Conservation (phyloP, 345 rosid genomes). For the Murraya paniculata region DNA sequence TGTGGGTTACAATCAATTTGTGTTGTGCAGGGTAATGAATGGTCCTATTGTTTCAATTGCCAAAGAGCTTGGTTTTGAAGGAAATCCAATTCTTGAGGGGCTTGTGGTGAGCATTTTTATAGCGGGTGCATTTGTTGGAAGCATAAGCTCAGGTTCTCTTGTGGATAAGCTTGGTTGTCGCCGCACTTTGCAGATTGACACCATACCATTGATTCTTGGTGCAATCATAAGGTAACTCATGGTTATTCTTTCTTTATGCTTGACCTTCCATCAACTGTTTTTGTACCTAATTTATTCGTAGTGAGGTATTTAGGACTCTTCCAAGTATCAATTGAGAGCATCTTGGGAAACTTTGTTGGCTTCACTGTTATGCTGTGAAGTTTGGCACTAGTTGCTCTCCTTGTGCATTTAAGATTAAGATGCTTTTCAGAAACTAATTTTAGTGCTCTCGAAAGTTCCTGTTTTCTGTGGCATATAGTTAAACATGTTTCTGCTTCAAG, state of each 20-base stretch:
- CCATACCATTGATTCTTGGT: conserved; percentile 60
- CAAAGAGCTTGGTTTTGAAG: conserved; percentile 70
- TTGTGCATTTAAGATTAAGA: not conserved
- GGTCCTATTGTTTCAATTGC: conserved; percentile 79
- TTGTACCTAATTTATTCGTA: not conserved
- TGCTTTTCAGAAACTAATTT: not conserved
- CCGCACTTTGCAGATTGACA: conserved; percentile 61
- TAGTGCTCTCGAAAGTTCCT: not conserved
- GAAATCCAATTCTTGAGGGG: conserved; percentile 64
- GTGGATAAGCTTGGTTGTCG: conserved; percentile 68
- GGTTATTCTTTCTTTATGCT: not conserved
- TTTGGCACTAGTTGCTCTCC: too few relatives aligned
- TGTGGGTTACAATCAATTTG: not conserved
- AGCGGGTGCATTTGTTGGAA: conserved; percentile 77
- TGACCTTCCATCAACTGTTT: not conserved
- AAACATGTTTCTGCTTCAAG: not conserved
- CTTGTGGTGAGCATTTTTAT: conserved; percentile 82
- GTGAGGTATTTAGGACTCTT: not conserved
- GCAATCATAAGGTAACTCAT: conserved; percentile 54
- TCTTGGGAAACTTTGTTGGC: not conserved
- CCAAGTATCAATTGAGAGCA: not conserved
- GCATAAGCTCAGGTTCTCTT: conserved; percentile 54
- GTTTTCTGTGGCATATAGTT: not conserved
- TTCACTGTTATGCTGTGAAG: not conserved
- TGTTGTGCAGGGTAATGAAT: conserved; percentile 66